Base-by-base conservation (phyloP, 2,329 filamentous ascomycete genomes). In the Zopfia rhizophila region DNA sequence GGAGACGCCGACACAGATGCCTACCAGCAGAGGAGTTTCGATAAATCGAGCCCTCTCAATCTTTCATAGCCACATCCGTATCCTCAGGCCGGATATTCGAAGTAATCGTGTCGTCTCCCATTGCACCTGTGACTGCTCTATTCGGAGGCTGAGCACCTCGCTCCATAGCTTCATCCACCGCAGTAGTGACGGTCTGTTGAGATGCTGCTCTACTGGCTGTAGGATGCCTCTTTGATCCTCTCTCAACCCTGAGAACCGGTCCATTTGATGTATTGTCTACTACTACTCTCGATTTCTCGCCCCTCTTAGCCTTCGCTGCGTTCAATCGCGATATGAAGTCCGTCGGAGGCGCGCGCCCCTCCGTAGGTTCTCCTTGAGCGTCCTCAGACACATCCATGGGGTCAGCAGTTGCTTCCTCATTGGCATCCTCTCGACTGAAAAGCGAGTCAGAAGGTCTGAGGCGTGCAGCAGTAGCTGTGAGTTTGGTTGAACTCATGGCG, bases 401-500 rank as follows among this genome's bases (percentile, higher is more conserved):
- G 11, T 53, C 38, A 18, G 29, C 25, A 7, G 39, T n/a, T 17
- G 21, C 12, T n/a, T 41, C 35, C 27, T 36, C 47, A 17, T 28
- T 19, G 12, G 32, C 22, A 2, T 37, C n/a, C 10, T 21, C 24
- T 17, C 38, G 18, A 7, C 60, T 49, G n/a, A 61, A 51, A 4
- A 63, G 40, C 3, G 68, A 59, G 18, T 66, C 62, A 11, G 56
- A 60, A n/a, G 68, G 69, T 13, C 66, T 65, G 11, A 91, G 69
- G 25, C 82, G 78, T 48, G 84, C 83, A 52, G 87, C 85, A 22
- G 77, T 82, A 10, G 88, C 88, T 32, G 88, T 76, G 47, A 95
- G 82, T 45, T 89, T 85, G 7, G 86, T 82, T 38, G 84, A 83
- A 51, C 86, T 87, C 24, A 85, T 83, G n/a, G 83, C 87, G 3